Base-by-base conservation (phyloP, 1,139 yeast species). In the Suhomyces kunorum region DNA sequence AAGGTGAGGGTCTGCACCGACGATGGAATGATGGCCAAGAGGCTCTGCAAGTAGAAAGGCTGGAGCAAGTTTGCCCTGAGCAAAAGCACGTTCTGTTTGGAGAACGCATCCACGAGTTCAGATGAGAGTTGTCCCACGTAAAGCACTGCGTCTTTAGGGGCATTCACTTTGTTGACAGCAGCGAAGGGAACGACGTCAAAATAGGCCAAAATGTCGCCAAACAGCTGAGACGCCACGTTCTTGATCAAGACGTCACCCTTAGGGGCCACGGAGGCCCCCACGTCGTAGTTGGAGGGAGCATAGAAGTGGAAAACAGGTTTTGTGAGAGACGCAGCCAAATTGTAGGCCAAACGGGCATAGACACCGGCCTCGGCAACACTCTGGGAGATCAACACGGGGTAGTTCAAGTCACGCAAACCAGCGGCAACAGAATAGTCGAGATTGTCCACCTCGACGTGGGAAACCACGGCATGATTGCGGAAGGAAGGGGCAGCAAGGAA, bases 301-400 rank as follows among this genome's bases (percentile, higher is more conserved):
- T 72, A 72, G 58, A 88, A 85, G 62, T 88, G 95, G 47, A 88
- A 71, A 3, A 86, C 87, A 1, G 90, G 78, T 39, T 66, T 70
- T 5, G 64, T 51, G 28, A 73, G 60, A 40, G 66, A 66, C 16
- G 68, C 59, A 6, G 92, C 77, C 38, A 81, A 63, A 34, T 80
- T 66, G 52, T 81, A 76, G 1, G 92, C 77, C 19, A 81, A 76
- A 28, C 74, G 61, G 11, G 86, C 68, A 38, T 76, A 68, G 41
- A 71, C 72, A 36, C 68, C 63, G 8, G 84, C 70, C 49, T 83
- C 87, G 23, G 66, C 62, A 5, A 75, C 60, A 30, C 71, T 66
- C 51, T 78, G 81, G 8, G 96, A 85, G 40, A 88, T 74, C 45
- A 88, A 62, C 20, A 85, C 71, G 8, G 82, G 77, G 49, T 72